Evolutionary conservation across 805 yeast genomes (phyloP), one percentile per base, ranked within the genome.

Genomic region (Clavispora fructus): DNA sequence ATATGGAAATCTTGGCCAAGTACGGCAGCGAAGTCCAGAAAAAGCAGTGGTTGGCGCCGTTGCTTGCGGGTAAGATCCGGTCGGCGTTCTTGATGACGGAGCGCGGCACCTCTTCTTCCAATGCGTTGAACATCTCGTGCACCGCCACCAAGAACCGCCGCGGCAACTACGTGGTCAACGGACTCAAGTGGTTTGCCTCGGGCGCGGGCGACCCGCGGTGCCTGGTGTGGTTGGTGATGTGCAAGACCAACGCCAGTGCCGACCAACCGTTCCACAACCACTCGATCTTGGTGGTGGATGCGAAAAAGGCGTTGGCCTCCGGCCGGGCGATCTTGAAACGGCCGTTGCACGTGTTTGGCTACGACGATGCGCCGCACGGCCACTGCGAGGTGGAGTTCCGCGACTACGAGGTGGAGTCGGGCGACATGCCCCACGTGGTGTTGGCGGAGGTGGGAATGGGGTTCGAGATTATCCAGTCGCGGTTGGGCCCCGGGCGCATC

Each of bases 331-430:
- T 56, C 26, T 52, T 79, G 29, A 61, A 75, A 30, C 68, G 86
- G 39, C 83, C 84, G 4, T 65, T 80, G 54, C 48, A 56, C 16
- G 79, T 81, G 1, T 75, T 78, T 56, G 86, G 86, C 3, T 79
- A 71, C 51, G 86, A 81, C 56, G 86, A 81, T 57, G 85, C 85
- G 26, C 87, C 87, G 4, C 86, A 81, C 58, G 87, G 87, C n/a
- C 86, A 82, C 57, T 77, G 78, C 65, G 85, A 81, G 58, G 71
- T 82, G 45, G 67, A 61, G 41, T 82, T 82, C 59, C 62, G 68
- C 30, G 65, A 76, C 55, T 75, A 69, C 49, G 77, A 70, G 43
- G 71, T 81, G 9, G 74, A 79, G 4, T 54, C 51, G 17, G 73
- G 69, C 8, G 69, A 73, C 43, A 75, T 69, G 60, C 58, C 64